Base-by-base conservation (phyloP, 2,329 filamentous ascomycete genomes). In the Epichloe baconii region DNA sequence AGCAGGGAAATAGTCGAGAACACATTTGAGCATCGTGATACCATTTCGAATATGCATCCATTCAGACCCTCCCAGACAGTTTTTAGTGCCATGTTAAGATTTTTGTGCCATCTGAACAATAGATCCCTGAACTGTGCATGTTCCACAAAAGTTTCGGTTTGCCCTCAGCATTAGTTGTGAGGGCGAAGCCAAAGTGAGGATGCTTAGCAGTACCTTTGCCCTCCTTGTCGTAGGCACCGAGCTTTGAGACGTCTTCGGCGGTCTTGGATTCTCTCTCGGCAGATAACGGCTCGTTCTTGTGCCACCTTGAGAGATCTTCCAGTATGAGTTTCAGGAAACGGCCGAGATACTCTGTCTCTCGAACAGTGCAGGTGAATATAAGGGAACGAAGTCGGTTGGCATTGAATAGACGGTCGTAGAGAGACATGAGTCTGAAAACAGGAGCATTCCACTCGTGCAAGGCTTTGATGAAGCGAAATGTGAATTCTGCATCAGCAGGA, bases 41-140 rank as follows among this genome's bases (percentile, higher is more conserved):
- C 89, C 88, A 64, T 98, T 98, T 51, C 91, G 83, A 63, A 97
- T 95, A 66, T 96, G 90, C 85, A 96, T 96, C 79, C 93, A 98
- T 67, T 97, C 91, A 35, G 80, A 82, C 31, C 85, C 84, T 17
- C 81, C 80, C 45, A 98, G 75, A 64, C 91, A 96, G 38, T 78
- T 78, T 78, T 90, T 50, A 98, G 72, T 2, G 91, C 88, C 47
- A 73, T 79, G 59, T 85, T 86, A 43, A 98, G 71, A 56, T 86
- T 82, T 59, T 85, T 82, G 66, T 98, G 94, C 89, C 91, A 97
- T 59, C 87, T 86, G 72, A 86, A 93, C 35, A 96, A 74, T 49
- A 94, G 71, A 58, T 87, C 83, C 47, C 88, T 83, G 71, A 94
- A 98, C 50, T 88, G 82, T 56, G 90, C 86, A 64, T 88, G 93